These are phyloP conservation scores for Mortierella sp. DNA, from an alignment of 371 early-diverging fungal species.

Conservation along the genomic window DNA sequence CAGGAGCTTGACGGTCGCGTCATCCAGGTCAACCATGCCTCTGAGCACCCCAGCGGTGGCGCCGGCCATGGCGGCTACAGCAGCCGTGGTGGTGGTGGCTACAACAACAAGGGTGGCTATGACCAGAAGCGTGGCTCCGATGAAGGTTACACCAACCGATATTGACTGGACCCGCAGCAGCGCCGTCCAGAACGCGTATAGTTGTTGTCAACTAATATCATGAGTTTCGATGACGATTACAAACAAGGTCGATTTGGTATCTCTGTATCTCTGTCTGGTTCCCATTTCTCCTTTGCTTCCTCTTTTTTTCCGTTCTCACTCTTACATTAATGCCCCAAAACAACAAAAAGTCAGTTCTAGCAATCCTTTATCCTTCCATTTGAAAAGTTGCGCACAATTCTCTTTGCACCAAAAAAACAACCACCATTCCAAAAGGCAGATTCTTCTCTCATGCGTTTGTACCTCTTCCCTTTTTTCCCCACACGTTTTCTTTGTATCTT, in stretches of 20 bases:
- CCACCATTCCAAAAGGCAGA: slow-evolving; percentile 15
- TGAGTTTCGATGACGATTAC: no score
- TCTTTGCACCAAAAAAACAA: slow-evolving; percentile 16
- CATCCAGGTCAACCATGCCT: slow-evolving; percentile 69
- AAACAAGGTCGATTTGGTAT: neutral
- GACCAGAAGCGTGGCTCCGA: slow-evolving; percentile 40
- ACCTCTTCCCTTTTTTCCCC: slow-evolving; percentile 5
- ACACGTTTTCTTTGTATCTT: slow-evolving; percentile 14
- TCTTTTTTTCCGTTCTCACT: neutral
- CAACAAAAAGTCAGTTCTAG: neutral
- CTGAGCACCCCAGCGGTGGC: slow-evolving; percentile 38
- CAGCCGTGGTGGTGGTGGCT: no score
- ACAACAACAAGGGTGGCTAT: slow-evolving; percentile 22
- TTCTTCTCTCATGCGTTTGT: slow-evolving; percentile 27
- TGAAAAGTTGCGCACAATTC: neutral
- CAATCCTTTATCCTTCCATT: neutral
- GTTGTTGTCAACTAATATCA: no score
- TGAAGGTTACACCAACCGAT: no score
- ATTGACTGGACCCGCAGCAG: slow-evolving; percentile 36
- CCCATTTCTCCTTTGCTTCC: neutral
- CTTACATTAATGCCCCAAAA: neutral
- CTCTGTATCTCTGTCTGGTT: neutral
- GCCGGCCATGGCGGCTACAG: slow-evolving; percentile 35
- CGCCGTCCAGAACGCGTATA: neutral
- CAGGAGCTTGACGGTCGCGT: slow-evolving; percentile 74